These are phyloP conservation scores for Trypanosoma vivax DNA, from an alignment of 208 protist species.

Conservation along the genomic window DNA sequence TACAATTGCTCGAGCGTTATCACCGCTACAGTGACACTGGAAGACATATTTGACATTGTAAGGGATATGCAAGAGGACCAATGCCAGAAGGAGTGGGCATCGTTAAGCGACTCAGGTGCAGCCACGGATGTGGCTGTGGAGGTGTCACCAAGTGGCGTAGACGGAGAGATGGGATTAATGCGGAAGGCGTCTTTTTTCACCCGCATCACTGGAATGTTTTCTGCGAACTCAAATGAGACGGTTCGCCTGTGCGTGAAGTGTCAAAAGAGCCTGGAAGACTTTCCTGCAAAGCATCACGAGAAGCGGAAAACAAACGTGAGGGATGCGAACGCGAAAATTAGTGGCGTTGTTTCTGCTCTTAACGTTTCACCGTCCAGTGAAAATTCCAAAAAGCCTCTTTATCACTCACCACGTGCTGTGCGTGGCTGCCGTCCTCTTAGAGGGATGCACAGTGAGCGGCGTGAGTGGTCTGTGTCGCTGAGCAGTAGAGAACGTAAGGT, in stretches of 20 bases:
- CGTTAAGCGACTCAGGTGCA: too few species aligned
- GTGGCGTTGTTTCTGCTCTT: too few species aligned
- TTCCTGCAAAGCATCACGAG: too few species aligned
- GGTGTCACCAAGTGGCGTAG: too few species aligned
- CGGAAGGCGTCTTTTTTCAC: slow-evolving; percentile 1
- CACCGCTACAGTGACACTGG: neutral
- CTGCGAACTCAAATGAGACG: neutral
- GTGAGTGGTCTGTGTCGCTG: neutral
- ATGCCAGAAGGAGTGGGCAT: neutral
- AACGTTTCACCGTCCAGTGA: too few species aligned
- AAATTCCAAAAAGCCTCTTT: too few species aligned
- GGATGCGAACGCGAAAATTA: too few species aligned
- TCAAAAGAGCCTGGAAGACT: neutral
- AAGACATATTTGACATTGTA: neutral
- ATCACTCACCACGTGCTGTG: too few species aligned
- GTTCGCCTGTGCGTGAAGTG: slow-evolving; percentile 9
- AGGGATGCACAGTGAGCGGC: neutral
- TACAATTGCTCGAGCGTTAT: neutral
- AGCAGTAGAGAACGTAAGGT: slow-evolving; percentile 9
- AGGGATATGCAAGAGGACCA: neutral
- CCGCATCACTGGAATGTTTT: neutral
- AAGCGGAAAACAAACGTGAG: too few species aligned
- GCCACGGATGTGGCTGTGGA: too few species aligned
- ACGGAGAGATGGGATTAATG: too few species aligned
- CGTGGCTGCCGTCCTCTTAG: too few species aligned